A percentile compares a stretch with the other conserved stretches of the same genome.
Conservation (phyloP, 257 asterid genomes). For the Sherardia arvensis region DNA sequence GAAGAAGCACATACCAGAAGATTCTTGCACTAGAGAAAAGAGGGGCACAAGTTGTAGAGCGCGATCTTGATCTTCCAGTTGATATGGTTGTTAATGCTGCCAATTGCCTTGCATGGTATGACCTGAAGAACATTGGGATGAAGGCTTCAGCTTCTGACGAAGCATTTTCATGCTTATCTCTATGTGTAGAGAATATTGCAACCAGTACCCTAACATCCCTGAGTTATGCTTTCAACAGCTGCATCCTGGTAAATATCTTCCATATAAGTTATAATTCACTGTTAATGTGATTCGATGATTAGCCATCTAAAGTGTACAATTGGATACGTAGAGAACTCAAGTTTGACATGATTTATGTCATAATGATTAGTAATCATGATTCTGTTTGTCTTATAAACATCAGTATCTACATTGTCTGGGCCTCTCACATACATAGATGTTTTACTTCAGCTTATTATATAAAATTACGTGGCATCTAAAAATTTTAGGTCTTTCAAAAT, state of each 20-base stretch:
- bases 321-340: background rate
- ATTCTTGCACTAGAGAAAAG: conserved; percentile 79
- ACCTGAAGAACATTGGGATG: conserved; percentile 67
- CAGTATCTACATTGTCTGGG: background rate
- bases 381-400: background rate
- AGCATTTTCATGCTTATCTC: conserved; percentile 71
- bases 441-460: background rate
- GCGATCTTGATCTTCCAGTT: conserved; percentile 68
- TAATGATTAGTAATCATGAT: too few relatives aligned
- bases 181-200: conserved; percentile 85
- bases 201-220: conserved; percentile 69
- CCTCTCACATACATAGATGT: background rate
- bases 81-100: conserved; percentile 67
- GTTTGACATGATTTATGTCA: background rate
- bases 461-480: too few relatives aligned
- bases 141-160: conserved; percentile 77
- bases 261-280: background rate
- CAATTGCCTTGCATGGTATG: conserved; percentile 86
- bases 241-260: conserved; percentile 72
- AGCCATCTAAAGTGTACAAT: background rate
- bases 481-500: background rate
- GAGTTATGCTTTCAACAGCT: conserved; percentile 88
- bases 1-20: conserved; percentile 84
- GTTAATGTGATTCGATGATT: background rate
- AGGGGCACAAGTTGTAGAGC: conserved; percentile 86